Conservation (phyloP, 768 basidiomycete species). For the Lentinula sp. region DNA sequence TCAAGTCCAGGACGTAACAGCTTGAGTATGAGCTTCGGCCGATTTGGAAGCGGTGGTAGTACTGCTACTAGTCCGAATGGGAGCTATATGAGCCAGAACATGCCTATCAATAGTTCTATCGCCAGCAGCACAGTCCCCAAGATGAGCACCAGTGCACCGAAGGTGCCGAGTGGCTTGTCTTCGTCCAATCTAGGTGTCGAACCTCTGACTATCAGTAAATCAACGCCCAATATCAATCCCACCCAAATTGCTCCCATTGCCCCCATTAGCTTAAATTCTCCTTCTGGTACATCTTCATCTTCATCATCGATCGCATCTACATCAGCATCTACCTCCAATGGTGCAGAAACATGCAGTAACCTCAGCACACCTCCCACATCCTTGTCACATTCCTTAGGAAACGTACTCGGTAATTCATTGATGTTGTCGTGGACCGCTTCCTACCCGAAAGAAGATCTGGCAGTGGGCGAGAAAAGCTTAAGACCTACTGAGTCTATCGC, state of each 20-base stretch:
- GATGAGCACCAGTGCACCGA: slow-evolving; percentile 34
- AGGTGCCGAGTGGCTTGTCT: slow-evolving; percentile 32
- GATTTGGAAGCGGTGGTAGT: slow-evolving; percentile 11
- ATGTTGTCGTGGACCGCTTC: slow-evolving; percentile 18
- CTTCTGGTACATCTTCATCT: slow-evolving; percentile 43
- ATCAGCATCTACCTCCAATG: slow-evolving; percentile 19
- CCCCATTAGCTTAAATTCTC: slow-evolving; percentile 20
- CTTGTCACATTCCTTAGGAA: slow-evolving; percentile 40
- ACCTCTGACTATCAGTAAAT: slow-evolving; percentile 4
- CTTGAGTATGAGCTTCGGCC: slow-evolving; percentile 19
- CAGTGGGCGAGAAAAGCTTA: background rate
- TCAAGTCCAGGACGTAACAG: slow-evolving; percentile 44
- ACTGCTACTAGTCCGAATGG: slow-evolving; percentile 20
- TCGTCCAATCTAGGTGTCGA: slow-evolving; percentile 15
- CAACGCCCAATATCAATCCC: slow-evolving; percentile 8
- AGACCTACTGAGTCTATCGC: background rate
- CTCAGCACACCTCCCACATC: slow-evolving; percentile 58
- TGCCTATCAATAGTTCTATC: slow-evolving; percentile 2
- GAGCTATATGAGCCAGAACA: slow-evolving; percentile 23
- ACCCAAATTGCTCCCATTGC: slow-evolving; percentile 13
- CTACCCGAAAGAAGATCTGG: background rate
- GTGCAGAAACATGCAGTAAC: slow-evolving; percentile 32
- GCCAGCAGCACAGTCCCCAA: slow-evolving; percentile 23
- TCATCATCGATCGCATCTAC: slow-evolving; percentile 47
- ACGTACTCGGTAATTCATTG: slow-evolving; percentile 25